Base-by-base conservation (phyloP, 345 rosid species). In the Balakata baccata region DNA sequence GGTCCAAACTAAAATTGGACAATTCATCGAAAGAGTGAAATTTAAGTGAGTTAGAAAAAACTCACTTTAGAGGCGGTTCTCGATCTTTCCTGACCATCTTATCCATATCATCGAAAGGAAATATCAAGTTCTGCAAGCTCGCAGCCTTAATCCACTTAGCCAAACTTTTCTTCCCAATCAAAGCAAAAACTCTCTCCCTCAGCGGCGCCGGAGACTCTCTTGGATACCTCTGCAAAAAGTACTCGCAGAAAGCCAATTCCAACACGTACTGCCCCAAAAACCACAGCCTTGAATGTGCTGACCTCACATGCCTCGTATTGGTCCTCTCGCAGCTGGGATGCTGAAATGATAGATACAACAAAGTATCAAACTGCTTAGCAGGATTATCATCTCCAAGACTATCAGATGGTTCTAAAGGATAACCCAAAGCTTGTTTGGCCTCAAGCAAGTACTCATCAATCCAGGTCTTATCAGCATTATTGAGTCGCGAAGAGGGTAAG, bases 231-330 rank as follows among this genome's bases (percentile, higher is more conserved):
- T 94, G 97, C 86, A 94, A 64, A 84, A 89, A 90, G 84, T 74
- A 89, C 84, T 92, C 98, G 3, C 90, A 80, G 16, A 90, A 54
- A 2, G 91, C 91, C 86, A 95, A 77, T 84, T 95, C 99, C 69
- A 95, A 84, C 77, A 95, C 99, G 64, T 89, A 95, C 78, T 95
- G 99, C 66, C 98, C 99, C 74, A 92, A 59, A 75, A 95, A 95
- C 72, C 77, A 61, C 68, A 92, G 82, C 87, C 97, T 92, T 12
- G 98, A 90, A 56, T 92, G 97, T 59, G 92, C 99, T 11, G 82
- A 85, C 85, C 88, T 88, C 64, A 92, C 91, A 63, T 95, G 98
- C 84, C 92, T 85, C 6, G 93, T 90, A 2, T 84, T 87, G 0
- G 94, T 86, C 84, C 98, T 86, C 72, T 95, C 98, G 62, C 97